Base-by-base conservation (phyloP, 2,329 filamentous ascomycete genomes). In the Fusarium brevicatenulatum region DNA sequence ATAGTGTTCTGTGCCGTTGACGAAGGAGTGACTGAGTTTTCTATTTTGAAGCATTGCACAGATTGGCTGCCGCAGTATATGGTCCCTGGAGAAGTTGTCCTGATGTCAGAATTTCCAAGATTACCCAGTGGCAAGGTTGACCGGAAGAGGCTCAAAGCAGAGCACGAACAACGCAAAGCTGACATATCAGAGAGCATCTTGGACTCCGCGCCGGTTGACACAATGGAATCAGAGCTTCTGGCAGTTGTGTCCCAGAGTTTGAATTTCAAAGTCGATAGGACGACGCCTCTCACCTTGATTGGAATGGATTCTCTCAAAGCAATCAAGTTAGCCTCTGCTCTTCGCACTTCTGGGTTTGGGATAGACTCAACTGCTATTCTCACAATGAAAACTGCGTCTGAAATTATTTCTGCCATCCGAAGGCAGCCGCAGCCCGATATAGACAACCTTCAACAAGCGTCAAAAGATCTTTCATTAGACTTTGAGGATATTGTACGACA, bases 71-170 rank as follows among this genome's bases (percentile, higher is more conserved):
- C 95, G 0, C 85, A 86, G 8, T 96, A 91, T 78, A 97, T 97
- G 95, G 83, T 97, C 3, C 95, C 95, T 1, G 87, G 88, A 8
- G 92, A 97, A 68, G 83, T 97, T 30, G 80, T 94, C 1, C 77
- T 92, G 3, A 82, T 92, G 70, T 73, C 85, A 2, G 84, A 87
- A 13, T 91, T 97, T 63, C 94, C 94, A 2, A 90, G 91, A 58
- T 83, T 97, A 25, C 86, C 94, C 5, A 97, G 94, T 2, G 95
- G 95, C 2, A 98, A 98, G 78, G 87, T 95, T 19, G 92, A 97
- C 77, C 90, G 90, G 57, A 92, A 90, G 74, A 82, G 80, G 18
- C 82, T 97, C 12, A 86, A 90, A 73, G 78, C 83, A 2, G 83
- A 88, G 12, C 93, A 81, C 44, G 65, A 77, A 32, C 50, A 67